Conservation (phyloP, 176 grass and related monocot genomes). For the Cenchrus purpureus region DNA sequence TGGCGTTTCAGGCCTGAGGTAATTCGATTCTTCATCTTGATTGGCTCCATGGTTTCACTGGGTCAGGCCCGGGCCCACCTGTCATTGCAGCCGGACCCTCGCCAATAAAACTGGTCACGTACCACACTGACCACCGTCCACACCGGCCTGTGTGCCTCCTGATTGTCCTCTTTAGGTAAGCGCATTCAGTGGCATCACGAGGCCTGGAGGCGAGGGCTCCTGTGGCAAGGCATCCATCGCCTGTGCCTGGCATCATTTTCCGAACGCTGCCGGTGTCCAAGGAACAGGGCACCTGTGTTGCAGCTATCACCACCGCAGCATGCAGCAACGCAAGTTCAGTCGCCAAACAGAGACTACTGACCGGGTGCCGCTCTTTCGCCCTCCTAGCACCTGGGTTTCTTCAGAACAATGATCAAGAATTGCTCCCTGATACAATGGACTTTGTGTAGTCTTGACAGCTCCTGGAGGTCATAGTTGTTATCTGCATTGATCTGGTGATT, state of each 20-base stretch:
- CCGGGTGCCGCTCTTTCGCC: not conserved
- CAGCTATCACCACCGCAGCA: not conserved
- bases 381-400: not conserved
- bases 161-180: not conserved
- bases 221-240: not conserved
- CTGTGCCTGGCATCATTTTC: not conserved
- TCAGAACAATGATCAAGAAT: not conserved
- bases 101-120: slow-evolving; percentile 21
- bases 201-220: not conserved
- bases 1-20: not conserved
- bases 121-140: slow-evolving; percentile 1
- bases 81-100: not conserved
- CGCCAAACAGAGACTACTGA: not conserved
- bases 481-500: not conserved
- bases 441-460: not conserved
- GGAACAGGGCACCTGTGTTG: not conserved
- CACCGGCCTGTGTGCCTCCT: not conserved
- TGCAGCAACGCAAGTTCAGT: not conserved
- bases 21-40: not conserved
- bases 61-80: not conserved
- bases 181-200: slow-evolving; percentile 31
- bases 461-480: not conserved
- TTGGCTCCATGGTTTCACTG: not conserved
- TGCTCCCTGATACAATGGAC: not conserved
- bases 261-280: not conserved